These are phyloP conservation scores for Dryadomyces quercus-mongolicae DNA, from an alignment of 2,329 filamentous ascomycete species.

Conservation along the genomic window DNA sequence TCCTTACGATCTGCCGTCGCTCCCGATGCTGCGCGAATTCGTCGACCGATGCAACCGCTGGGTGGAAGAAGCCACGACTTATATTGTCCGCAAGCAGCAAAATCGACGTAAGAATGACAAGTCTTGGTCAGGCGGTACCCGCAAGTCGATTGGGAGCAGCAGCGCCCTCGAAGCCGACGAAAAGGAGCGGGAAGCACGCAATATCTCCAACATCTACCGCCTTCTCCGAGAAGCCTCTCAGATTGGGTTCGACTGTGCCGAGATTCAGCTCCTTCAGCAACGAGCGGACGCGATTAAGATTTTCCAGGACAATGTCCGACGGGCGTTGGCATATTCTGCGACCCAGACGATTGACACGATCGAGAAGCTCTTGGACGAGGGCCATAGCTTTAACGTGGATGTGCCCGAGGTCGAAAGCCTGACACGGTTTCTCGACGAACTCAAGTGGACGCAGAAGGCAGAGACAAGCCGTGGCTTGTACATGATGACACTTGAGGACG, in stretches of 20 bases:
- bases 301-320: slow-evolving; percentile 67
- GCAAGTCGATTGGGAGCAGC: slow-evolving; percentile 26
- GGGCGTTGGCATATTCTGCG: slow-evolving; percentile 55
- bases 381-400: slow-evolving; percentile 81
- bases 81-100: slow-evolving; percentile 94
- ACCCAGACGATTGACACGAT: slow-evolving; percentile 60
- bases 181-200: slow-evolving; percentile 80
- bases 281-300: slow-evolving; percentile 72
- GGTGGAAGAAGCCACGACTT: slow-evolving; percentile 93
- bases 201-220: slow-evolving; percentile 76
- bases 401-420: slow-evolving; percentile 78
- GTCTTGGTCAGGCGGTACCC: slow-evolving; percentile 55
- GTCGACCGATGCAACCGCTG: slow-evolving; percentile 96
- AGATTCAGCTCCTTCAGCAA: slow-evolving; percentile 77
- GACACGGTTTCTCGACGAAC: slow-evolving; percentile 67
- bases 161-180: slow-evolving; percentile 43
- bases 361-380: slow-evolving; percentile 82
- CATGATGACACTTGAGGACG: slow-evolving; percentile 66
- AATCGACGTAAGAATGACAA: slow-evolving; percentile 93
- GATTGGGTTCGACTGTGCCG: slow-evolving; percentile 85
- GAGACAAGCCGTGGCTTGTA: slow-evolving; percentile 49
- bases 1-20: slow-evolving; percentile 73
- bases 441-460: slow-evolving; percentile 80
- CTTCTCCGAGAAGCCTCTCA: slow-evolving; percentile 73
- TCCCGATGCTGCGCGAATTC: slow-evolving; percentile 73